phyloP scores from a whole-genome alignment of 2,329 filamentous ascomycete species.

The Botryotinia globosa region DNA sequence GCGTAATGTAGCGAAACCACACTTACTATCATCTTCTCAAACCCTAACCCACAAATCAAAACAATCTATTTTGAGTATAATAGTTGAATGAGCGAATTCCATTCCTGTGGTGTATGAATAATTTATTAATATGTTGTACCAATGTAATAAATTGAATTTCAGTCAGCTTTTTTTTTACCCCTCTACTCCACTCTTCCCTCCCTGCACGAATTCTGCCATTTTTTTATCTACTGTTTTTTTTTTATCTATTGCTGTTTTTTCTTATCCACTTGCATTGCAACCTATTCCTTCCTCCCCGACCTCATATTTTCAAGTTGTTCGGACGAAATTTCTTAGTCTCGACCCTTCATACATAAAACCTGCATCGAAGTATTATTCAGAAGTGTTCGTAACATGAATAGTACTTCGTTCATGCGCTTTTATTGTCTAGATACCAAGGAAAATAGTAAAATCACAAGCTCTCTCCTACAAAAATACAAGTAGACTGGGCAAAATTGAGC shows the following conservation, averaged over 20 bases:
- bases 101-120: neutral
- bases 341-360: neutral
- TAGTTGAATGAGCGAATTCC: neutral
- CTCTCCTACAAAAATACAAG: neutral
- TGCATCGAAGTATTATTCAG: neutral
- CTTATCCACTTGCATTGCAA: neutral
- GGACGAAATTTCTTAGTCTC: neutral
- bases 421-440: neutral
- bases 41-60: neutral
- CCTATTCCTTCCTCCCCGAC: neutral
- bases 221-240: neutral
- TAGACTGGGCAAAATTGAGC: neutral
- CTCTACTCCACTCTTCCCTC: neutral
- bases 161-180: neutral
- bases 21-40: neutral
- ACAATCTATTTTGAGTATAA: neutral
- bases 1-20: neutral
- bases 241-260: neutral
- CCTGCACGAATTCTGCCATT: neutral
- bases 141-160: neutral
- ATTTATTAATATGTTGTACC: slow-evolving; percentile 3
- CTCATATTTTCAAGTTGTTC: neutral
- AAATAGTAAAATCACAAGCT: neutral
- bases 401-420: neutral
- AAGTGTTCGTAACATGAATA: neutral